These are phyloP conservation scores for Pichia cactophila DNA, from an alignment of 1,139 yeast species.

Conservation along the genomic window DNA sequence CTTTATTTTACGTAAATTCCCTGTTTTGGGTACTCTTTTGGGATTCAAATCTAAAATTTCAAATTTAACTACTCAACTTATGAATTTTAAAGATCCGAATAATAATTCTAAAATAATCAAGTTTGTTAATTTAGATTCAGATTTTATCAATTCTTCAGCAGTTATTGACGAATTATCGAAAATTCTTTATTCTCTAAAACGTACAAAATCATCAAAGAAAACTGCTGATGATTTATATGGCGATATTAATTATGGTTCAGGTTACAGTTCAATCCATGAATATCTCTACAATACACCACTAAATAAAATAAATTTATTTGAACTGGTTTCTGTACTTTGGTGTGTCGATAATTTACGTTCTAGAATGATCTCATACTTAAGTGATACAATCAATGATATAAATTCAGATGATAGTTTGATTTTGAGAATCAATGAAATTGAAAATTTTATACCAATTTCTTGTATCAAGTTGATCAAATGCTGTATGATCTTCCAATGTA, in stretches of 20 bases:
- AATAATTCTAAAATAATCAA: conserved; percentile 4
- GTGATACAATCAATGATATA: conserved; percentile 11
- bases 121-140: conserved; percentile 7
- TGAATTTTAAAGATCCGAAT: not conserved
- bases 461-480: conserved; percentile 24
- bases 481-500: conserved; percentile 20
- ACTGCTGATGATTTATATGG: conserved; percentile 11
- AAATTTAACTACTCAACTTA: not conserved
- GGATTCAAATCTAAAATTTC: conserved; percentile 6
- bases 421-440: conserved; percentile 13
- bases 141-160: conserved; percentile 4
- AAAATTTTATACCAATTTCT: conserved; percentile 19
- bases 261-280: conserved; percentile 14
- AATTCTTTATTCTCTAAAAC: conserved; percentile 8
- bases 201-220: conserved; percentile 9
- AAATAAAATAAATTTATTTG: conserved; percentile 12
- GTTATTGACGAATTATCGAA: conserved; percentile 4
- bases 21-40: conserved; percentile 7
- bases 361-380: conserved; percentile 8
- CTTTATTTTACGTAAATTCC: conserved; percentile 7
- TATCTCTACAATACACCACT: conserved; percentile 12
- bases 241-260: conserved; percentile 1
- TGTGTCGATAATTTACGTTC: conserved; percentile 9
- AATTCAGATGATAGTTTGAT: conserved; percentile 2
- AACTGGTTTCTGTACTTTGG: conserved; percentile 10